These are phyloP conservation scores for Dactylellina cionopaga DNA, from an alignment of 2,329 filamentous ascomycete genomes.

Conservation along the genomic window DNA sequence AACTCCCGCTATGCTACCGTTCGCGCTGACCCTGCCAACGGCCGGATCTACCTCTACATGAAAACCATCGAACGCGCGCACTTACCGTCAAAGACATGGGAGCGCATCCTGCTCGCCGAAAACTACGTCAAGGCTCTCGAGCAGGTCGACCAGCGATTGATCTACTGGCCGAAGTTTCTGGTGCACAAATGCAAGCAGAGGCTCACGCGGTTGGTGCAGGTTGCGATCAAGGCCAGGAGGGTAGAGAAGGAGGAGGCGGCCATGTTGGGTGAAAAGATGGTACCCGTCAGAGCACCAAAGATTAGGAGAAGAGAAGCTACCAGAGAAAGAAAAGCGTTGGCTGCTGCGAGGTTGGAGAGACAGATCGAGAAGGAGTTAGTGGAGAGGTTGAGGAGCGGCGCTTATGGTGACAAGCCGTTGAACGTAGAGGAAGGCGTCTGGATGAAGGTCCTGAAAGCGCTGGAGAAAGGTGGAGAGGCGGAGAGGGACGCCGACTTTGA, in stretches of 20 bases:
- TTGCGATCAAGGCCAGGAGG: constrained; percentile 75
- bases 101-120: constrained; percentile 85
- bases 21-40: constrained; percentile 73
- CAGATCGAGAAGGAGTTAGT: constrained; percentile 96
- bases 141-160: constrained; percentile 83
- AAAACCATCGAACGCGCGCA: constrained; percentile 91
- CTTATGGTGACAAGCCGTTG: constrained; percentile 91
- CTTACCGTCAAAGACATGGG: constrained; percentile 91
- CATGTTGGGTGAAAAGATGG: constrained; percentile 84
- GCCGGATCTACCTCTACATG: constrained; percentile 92
- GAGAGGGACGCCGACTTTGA: constrained; percentile 86
- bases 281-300: constrained; percentile 91
- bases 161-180: constrained; percentile 95
- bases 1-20: constrained; percentile 94
- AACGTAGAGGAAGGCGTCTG: constrained; percentile 96
- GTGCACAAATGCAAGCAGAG: constrained; percentile 97
- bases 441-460: constrained; percentile 92
- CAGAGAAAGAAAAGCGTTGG: constrained; percentile 79
- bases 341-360: constrained; percentile 90
- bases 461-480: constrained; percentile 88
- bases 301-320: constrained; percentile 79
- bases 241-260: constrained; percentile 85
- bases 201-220: constrained; percentile 89
- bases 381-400: constrained; percentile 87
- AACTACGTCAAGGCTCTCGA: constrained; percentile 91